Conservation (phyloP, 2,329 filamentous ascomycete species). For the Rutstroemia sp. region DNA sequence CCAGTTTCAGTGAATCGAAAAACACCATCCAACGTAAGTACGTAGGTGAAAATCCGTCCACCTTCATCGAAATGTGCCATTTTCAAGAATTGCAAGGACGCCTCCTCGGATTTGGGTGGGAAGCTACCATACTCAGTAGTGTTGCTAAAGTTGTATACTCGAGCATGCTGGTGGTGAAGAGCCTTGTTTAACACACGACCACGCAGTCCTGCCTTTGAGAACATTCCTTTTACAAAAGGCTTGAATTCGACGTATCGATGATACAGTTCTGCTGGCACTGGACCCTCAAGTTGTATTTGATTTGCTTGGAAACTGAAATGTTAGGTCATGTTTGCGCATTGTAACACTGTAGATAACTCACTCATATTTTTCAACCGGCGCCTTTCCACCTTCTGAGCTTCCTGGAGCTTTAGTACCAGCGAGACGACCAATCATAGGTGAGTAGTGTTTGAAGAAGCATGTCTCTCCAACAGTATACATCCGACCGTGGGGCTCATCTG, state of each 20-base stretch:
- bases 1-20: constrained; percentile 93
- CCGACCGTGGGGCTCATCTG: constrained; percentile 58
- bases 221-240: constrained; percentile 85
- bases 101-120: constrained; percentile 56
- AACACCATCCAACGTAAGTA: constrained; percentile 78
- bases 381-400: constrained; percentile 46
- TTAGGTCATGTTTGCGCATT: constrained; percentile 11
- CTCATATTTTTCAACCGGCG: constrained; percentile 64
- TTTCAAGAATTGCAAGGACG: constrained; percentile 74
- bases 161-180: constrained; percentile 80
- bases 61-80: constrained; percentile 83
- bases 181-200: constrained; percentile 77
- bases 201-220: constrained; percentile 67
- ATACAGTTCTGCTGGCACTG: constrained; percentile 72
- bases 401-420: constrained; percentile 61
- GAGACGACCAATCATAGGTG: constrained; percentile 78
- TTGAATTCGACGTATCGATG: constrained; percentile 92
- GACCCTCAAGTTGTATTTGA: constrained; percentile 80
- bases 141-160: constrained; percentile 82
- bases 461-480: constrained; percentile 75
- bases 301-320: constrained; percentile 75
- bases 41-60: constrained; percentile 83
- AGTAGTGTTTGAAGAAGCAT: constrained; percentile 76
- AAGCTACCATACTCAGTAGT: constrained; percentile 68
- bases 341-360: constrained; percentile 34